A percentile compares a stretch with the other conserved stretches of the same genome.
Evolutionary conservation across 805 yeast species (phyloP).

Genomic region (Wickerhamiella nectarea): DNA sequence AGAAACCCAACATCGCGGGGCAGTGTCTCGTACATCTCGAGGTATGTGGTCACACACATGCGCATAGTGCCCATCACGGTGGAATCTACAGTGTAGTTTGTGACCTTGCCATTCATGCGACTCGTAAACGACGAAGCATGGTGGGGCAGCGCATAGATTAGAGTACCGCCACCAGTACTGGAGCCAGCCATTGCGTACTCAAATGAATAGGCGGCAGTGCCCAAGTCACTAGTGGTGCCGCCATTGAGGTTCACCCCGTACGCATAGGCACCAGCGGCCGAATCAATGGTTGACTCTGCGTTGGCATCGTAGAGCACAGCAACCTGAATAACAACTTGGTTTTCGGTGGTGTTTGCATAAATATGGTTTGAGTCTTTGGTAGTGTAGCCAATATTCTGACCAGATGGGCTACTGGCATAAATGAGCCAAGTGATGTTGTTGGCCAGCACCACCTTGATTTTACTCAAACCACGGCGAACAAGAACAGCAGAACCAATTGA

Average conservation of each 20-base stretch:
- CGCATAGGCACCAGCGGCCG: conserved; percentile 57
- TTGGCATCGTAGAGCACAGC: conserved; percentile 28
- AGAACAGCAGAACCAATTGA: conserved; percentile 28
- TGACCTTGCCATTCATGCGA: conserved; percentile 24
- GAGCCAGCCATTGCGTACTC: conserved; percentile 38
- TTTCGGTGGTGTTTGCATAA: conserved; percentile 34
- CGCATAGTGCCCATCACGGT: conserved; percentile 34
- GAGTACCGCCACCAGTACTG: conserved; percentile 31
- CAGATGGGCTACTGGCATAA: conserved; percentile 32
- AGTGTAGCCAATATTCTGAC: conserved; percentile 25
- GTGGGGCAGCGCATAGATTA: conserved; percentile 59
- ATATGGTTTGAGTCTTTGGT: conserved; percentile 29
- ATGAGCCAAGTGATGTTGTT: conserved; percentile 37
- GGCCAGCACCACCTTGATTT: conserved; percentile 30
- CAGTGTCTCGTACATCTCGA: conserved; percentile 28
- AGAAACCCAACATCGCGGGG: conserved; percentile 36
- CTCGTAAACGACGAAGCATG: conserved; percentile 37
- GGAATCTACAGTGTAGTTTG: conserved; percentile 31
- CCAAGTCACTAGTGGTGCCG: conserved; percentile 27
- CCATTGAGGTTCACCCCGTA: conserved; percentile 39
- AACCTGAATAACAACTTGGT: conserved; percentile 19
- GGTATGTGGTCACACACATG: conserved; percentile 26
- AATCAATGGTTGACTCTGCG: conserved; percentile 36
- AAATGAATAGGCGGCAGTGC: conserved; percentile 35
- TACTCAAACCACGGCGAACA: conserved; percentile 20